Evolutionary conservation across 768 basidiomycete genomes (phyloP).

Genomic region (Asterophora lycoperdoides): DNA sequence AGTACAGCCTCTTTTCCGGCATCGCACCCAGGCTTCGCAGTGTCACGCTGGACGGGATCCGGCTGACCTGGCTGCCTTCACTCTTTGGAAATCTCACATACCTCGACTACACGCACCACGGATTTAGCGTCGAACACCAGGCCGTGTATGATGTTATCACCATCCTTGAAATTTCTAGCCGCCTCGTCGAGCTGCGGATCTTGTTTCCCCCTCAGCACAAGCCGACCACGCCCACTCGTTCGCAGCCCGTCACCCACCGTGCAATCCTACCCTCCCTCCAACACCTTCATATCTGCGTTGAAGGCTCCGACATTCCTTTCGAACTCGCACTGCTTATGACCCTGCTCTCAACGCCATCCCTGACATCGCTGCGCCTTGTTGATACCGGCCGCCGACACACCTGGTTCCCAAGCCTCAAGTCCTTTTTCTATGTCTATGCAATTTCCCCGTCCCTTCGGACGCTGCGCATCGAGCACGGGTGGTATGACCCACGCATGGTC

Average conservation of each 20-base stretch:
- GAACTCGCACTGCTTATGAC: slow-evolving; percentile 53
- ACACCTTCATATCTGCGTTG: slow-evolving; percentile 45
- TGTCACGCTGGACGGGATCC: slow-evolving; percentile 59
- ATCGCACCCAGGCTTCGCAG: slow-evolving; percentile 52
- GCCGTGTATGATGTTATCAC: slow-evolving; percentile 55
- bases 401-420: slow-evolving; percentile 42
- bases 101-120: slow-evolving; percentile 71
- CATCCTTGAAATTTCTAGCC: slow-evolving; percentile 52
- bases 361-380: slow-evolving; percentile 44
- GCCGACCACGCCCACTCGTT: slow-evolving; percentile 19
- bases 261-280: slow-evolving; percentile 44
- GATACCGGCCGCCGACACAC: slow-evolving; percentile 35
- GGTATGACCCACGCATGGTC: slow-evolving; percentile 42
- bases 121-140: slow-evolving; percentile 54
- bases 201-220: slow-evolving; percentile 43
- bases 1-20: slow-evolving; percentile 61
- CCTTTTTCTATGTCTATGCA: slow-evolving; percentile 43
- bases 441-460: slow-evolving; percentile 35
- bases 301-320: slow-evolving; percentile 54
- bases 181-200: slow-evolving; percentile 50
- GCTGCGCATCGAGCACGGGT: slow-evolving; percentile 42
- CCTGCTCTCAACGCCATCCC: slow-evolving; percentile 44
- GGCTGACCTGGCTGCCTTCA: slow-evolving; percentile 57
- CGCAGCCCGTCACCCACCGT: slow-evolving; percentile 25
- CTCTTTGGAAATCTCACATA: slow-evolving; percentile 58